Base-by-base conservation (phyloP, 2,329 filamentous ascomycete genomes). In the Fusarium penzigii region DNA sequence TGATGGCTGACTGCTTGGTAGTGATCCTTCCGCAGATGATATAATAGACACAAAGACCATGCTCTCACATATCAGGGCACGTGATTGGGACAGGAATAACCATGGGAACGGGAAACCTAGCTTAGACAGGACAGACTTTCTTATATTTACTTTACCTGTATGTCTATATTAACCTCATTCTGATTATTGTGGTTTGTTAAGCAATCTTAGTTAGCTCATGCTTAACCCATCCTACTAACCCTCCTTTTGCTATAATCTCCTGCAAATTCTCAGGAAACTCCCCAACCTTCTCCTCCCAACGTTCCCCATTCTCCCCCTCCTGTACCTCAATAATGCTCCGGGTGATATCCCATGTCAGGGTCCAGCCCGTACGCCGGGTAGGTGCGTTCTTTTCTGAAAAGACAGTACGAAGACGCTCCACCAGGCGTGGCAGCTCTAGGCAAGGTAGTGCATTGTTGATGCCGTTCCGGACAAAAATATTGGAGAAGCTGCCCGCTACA, bases 311-410 rank as follows among this genome's bases (percentile, higher is more conserved):
- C 12, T 54, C 41, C 13, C 56, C 57, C 43, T 64, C 60, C 25
- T 52, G 53, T 32, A 66, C 58, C 51, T 56, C 44, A 17, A 64
- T 32, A 6, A 45, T 39, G 16, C 56, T 59, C 3, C 51, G 50
- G 14, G 17, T 13, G 7, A 96, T 84, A 70, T 96, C 90, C 91
- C 90, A 96, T 6, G 81, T 78, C 32, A 95, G 78, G 42, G 76
- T 91, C 92, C 92, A 96, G 17, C 90, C 90, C 0, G 91, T 95
- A 32, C 90, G 78, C 29, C 87, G 78, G 0, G 90, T 92, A 17
- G 84, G 72, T 42, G 78, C 66, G 34, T 72, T 62, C 13, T 42
- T 20, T 17, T 42, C 39, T 20, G 7, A 61, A 72, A 29, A 75
- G 66, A 11, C 16, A 14, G 29, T 14, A 3, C 89, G 75, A 25